Conservation (phyloP, 192 early-diverging fungal species). For the Rhizophagus sp. region DNA sequence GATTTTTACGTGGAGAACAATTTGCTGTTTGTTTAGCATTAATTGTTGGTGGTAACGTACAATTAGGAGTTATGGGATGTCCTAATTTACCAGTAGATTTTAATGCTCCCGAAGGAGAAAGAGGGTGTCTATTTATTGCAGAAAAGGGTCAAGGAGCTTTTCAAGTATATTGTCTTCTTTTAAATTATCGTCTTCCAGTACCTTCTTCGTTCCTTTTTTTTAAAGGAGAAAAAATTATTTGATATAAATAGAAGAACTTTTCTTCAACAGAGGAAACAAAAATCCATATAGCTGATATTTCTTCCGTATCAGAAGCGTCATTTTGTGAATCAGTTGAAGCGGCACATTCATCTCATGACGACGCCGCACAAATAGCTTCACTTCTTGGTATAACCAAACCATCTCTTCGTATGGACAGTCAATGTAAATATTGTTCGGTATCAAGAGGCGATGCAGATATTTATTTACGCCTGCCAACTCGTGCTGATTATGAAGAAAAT, state of each 20-base stretch:
- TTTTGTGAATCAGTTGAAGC: slow-evolving; percentile 98
- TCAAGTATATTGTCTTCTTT: slow-evolving; percentile 56
- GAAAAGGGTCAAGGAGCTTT: slow-evolving; percentile 89
- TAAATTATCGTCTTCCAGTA: background rate
- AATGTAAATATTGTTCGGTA: slow-evolving; percentile 95
- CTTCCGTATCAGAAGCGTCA: slow-evolving; percentile 56
- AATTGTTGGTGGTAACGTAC: slow-evolving; percentile 84
- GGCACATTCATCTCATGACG: slow-evolving; percentile 85
- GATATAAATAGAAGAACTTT: slow-evolving; percentile 55
- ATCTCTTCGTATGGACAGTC: slow-evolving; percentile 93
- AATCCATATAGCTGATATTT: slow-evolving; percentile 62
- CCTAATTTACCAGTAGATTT: slow-evolving; percentile 74
- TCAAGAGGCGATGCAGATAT: slow-evolving; percentile 93
- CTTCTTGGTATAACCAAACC: slow-evolving; percentile 76
- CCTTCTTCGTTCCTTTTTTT: background rate
- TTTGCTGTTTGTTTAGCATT: slow-evolving; percentile 95
- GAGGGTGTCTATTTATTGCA: slow-evolving; percentile 84
- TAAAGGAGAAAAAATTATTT: background rate
- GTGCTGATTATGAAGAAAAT: slow-evolving; percentile 88
- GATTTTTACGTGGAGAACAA: slow-evolving; percentile 96
- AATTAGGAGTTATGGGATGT: slow-evolving; percentile 88
- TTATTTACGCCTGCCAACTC: slow-evolving; percentile 83
- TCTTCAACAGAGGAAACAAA: slow-evolving; percentile 53
- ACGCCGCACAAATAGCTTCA: slow-evolving; percentile 75
- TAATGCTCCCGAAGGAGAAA: slow-evolving; percentile 60